A percentile compares a stretch with the other conserved stretches of the same genome.
phyloP scores from a whole-genome alignment of 345 rosid genomes.

The Aquilaria yunnanensis region DNA sequence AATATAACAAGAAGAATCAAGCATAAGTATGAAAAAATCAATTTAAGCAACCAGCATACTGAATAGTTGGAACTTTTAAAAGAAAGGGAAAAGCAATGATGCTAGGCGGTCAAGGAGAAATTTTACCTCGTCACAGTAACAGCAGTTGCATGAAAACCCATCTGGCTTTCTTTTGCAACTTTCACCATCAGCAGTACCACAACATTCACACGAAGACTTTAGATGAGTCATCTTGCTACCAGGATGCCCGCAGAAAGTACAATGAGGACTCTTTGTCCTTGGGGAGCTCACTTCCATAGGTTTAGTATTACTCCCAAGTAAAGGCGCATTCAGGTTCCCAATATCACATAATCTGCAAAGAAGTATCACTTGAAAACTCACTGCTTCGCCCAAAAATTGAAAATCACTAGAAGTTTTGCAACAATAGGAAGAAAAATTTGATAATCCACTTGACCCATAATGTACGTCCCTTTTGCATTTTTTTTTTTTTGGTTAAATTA shows the following conservation, averaged over 20 bases:
- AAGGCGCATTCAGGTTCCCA: conserved; percentile 34
- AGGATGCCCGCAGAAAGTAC: conserved; percentile 91
- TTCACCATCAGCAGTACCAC: conserved; percentile 26
- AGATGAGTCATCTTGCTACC: conserved; percentile 64
- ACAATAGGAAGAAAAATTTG: too few species aligned
- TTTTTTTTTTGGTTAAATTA: too few species aligned
- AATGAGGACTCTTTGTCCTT: conserved; percentile 52
- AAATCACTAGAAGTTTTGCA: too few species aligned
- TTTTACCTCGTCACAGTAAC: conserved; percentile 47
- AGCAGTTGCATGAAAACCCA: conserved; percentile 66
- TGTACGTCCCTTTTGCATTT: too few species aligned
- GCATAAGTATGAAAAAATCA: not conserved
- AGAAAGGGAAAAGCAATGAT: too few species aligned
- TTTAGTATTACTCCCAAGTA: conserved; percentile 23
- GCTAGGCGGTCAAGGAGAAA: not conserved
- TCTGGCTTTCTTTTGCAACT: conserved; percentile 58
- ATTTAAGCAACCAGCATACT: not conserved
- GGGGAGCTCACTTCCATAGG: conserved; percentile 26
- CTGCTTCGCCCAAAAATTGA: too few species aligned
- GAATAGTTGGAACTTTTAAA: not conserved
- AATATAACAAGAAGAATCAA: not conserved
- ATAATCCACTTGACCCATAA: too few species aligned
- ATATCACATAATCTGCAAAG: conserved; percentile 51
- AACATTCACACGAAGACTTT: conserved; percentile 57
- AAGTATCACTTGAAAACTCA: not conserved